A percentile compares a stretch with the other conserved stretches of the same genome.
Evolutionary conservation across 306 rosid genomes (phyloP).

Genomic region (Cucumis hystrix): DNA sequence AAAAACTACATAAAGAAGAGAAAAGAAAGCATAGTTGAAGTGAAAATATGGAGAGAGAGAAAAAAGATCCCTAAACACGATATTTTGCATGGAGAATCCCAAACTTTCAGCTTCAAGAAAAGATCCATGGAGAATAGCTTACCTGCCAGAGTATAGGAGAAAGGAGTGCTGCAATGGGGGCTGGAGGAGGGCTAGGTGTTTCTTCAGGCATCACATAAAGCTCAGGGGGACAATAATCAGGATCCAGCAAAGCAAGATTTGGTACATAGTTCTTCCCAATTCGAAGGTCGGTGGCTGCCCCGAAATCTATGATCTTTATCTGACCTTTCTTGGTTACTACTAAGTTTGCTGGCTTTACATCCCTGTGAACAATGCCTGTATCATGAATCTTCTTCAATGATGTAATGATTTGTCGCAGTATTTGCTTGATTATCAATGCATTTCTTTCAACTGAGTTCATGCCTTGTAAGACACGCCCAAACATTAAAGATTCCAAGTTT

Average conservation of each 20-base stretch:
- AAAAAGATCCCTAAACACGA: too few species aligned
- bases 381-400: constrained; percentile 79
- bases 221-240: constrained; percentile 86
- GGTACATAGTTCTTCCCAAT: constrained; percentile 88
- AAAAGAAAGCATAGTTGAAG: too few species aligned
- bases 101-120: neutral
- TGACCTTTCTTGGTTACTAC: constrained; percentile 71
- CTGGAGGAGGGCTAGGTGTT: constrained; percentile 92
- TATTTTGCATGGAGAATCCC: neutral
- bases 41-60: too few species aligned
- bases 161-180: constrained; percentile 77
- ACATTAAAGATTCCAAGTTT: constrained; percentile 79
- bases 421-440: constrained; percentile 86
- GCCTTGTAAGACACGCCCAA: constrained; percentile 75
- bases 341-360: constrained; percentile 81
- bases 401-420: constrained; percentile 76
- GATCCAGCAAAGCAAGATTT: constrained; percentile 58
- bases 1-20: too few species aligned
- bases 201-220: constrained; percentile 79
- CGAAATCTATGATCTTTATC: constrained; percentile 90
- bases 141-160: constrained; percentile 98
- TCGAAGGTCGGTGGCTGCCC: constrained; percentile 89
- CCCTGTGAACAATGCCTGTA: constrained; percentile 93
- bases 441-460: constrained; percentile 52
- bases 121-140: constrained; percentile 8